Conservation (phyloP, 225 moss, liverwort and hornwort genomes). For the Polytrichum commune region DNA sequence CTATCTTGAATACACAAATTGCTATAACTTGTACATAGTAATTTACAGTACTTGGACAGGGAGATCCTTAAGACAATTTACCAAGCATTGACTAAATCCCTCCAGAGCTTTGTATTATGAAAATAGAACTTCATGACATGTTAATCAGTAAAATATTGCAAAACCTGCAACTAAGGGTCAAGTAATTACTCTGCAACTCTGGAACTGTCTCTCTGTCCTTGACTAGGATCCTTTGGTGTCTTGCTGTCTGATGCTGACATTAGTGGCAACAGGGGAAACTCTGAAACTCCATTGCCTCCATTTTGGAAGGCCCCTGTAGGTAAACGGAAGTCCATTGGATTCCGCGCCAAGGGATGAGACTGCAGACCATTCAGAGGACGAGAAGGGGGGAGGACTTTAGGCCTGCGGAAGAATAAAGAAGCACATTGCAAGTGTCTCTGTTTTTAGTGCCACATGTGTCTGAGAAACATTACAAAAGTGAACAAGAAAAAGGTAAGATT, state of each 20-base stretch:
- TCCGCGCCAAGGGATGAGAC: slow-evolving; percentile 48
- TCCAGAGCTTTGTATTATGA: too few species aligned
- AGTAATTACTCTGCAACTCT: slow-evolving; percentile 38
- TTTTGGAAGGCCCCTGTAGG: slow-evolving; percentile 34
- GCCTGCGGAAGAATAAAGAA: slow-evolving; percentile 30
- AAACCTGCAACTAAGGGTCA: neutral
- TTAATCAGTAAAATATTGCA: too few species aligned
- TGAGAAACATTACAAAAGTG: neutral
- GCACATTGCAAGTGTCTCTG: slow-evolving; percentile 14
- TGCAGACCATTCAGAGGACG: slow-evolving; percentile 26
- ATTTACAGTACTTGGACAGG: too few species aligned
- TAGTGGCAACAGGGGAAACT: slow-evolving; percentile 60
- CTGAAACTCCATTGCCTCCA: slow-evolving; percentile 22
- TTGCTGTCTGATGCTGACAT: slow-evolving; percentile 45
- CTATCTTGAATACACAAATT: too few species aligned
- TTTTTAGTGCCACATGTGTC: neutral
- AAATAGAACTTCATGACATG: too few species aligned
- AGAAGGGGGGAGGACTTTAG: slow-evolving; percentile 37
- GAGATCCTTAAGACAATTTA: too few species aligned
- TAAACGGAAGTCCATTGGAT: slow-evolving; percentile 75
- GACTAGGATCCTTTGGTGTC: slow-evolving; percentile 12
- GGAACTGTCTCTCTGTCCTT: slow-evolving; percentile 25
- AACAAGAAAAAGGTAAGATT: neutral
- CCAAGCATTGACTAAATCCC: too few species aligned
- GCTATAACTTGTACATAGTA: too few species aligned